A percentile compares a stretch with the other conserved stretches of the same genome.
These are phyloP conservation scores for Thielaviopsis musarum DNA, from an alignment of 2,329 filamentous ascomycete species.

Conservation along the genomic window DNA sequence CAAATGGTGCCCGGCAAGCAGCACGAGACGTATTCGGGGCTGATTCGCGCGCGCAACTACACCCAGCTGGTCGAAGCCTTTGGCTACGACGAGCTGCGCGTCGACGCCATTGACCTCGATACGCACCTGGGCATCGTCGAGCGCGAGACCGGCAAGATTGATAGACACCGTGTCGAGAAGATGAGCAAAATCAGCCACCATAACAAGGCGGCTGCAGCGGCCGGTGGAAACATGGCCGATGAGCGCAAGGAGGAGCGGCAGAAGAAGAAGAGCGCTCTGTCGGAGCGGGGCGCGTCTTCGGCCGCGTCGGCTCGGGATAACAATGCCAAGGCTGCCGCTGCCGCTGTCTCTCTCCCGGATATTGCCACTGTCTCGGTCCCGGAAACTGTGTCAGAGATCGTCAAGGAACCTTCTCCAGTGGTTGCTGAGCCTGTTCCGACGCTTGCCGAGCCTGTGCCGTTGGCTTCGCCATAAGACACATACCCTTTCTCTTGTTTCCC, in stretches of 20 bases:
- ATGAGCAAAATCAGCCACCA: constrained; percentile 9
- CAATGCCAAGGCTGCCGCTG: constrained; percentile 7
- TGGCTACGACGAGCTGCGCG: constrained; percentile 44
- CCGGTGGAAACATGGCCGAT: constrained; percentile 29
- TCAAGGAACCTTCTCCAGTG: background rate
- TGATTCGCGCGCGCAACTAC: constrained; percentile 56
- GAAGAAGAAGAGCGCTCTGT: constrained; percentile 21
- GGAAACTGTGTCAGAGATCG: background rate
- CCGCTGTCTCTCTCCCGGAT: constrained; percentile 6
- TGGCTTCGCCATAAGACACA: background rate
- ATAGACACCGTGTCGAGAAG: constrained; percentile 9
- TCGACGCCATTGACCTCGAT: constrained; percentile 50
- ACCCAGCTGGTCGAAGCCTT: constrained; percentile 48
- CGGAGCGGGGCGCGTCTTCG: constrained; percentile 18
- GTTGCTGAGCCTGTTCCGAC: background rate
- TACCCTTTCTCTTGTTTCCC: background rate
- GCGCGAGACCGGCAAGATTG: constrained; percentile 9
- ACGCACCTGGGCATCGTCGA: constrained; percentile 29
- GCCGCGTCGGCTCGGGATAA: constrained; percentile 1
- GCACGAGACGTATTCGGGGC: constrained; percentile 35
- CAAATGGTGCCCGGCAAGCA: constrained; percentile 76
- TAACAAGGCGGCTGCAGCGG: constrained; percentile 29
- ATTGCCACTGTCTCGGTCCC: no score
- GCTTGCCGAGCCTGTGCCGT: background rate
- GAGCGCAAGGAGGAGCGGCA: constrained; percentile 20